Evolutionary conservation across 148 eudicot genomes (phyloP), one percentile per base, ranked within the genome.

Genomic region (Rhododendron mucronatum): DNA sequence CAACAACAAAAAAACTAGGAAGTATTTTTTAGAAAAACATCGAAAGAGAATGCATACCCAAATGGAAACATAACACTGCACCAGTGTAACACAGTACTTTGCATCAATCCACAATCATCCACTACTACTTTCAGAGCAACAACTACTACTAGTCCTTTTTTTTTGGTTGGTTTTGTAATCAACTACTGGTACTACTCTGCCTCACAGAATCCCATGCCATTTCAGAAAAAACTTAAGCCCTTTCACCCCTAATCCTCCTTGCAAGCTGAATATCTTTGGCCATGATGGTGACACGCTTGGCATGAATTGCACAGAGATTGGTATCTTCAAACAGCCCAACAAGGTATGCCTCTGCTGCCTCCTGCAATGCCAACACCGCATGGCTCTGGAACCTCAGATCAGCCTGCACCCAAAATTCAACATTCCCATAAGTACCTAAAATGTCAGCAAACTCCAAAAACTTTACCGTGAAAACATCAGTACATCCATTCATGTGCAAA

Each of bases 221-320:
- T 23, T n/a, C 28, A 63, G 71, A 2, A 55, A 48, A 47, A 7
- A 47, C 50, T 57, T 83, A 83, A 45, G 85, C 85, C 28, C 85
- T 69, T 45, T 83, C 85, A 48, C 85, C 85, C 85, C 85, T 69
- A 57, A 83, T 83, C 50, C 85, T 83, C 85, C 78, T 71, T 26
- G 78, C 78, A 16, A 83, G 78, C 63, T 83, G 85, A 71, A 83
- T 48, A 10, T 71, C 78, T 26, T 71, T 69, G 4, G 85, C 63
- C 79, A 71, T 69, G 77, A 83, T 83, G 33, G 85, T 83, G 7
- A 83, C 85, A 45, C 78, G 85, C 85, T 45, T 83, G 39, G 85
- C 85, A 7, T 67, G 85, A 83, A 83, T 65, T 0, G 85, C 77
- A 44, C 85, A 83, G 7, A 83, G 85, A 45, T 83, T 83, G 7